A percentile compares a stretch with the other conserved stretches of the same genome.
phyloP scores from a whole-genome alignment of 208 protist genomes.

The Leptomonas pyrrhocoris region DNA sequence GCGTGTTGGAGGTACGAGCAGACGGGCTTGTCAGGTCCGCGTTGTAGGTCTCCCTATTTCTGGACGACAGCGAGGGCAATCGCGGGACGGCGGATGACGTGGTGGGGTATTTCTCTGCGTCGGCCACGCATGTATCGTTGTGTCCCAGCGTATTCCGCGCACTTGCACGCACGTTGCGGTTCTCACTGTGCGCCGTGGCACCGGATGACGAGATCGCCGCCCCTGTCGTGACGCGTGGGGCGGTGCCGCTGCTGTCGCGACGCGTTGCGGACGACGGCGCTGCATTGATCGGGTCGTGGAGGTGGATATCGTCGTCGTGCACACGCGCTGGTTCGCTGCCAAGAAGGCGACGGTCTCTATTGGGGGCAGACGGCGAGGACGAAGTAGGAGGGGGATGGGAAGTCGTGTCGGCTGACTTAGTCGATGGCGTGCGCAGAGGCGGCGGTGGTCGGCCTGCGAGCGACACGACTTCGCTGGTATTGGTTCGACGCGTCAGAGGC shows the following conservation, averaged over 20 bases:
- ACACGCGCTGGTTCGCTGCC: too few species aligned
- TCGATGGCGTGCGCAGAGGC: too few species aligned
- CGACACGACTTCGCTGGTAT: too few species aligned
- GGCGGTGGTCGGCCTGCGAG: too few species aligned
- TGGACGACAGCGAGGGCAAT: conserved; percentile 2
- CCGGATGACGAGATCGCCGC: neutral
- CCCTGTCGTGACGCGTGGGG: too few species aligned
- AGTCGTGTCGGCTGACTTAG: too few species aligned
- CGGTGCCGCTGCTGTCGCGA: neutral
- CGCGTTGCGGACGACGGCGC: neutral
- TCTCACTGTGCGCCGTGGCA: neutral
- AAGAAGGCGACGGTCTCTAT: too few species aligned
- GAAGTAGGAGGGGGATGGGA: too few species aligned
- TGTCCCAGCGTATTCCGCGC: neutral
- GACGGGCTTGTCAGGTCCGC: neutral
- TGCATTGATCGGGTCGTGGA: too few species aligned
- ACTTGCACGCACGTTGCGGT: neutral
- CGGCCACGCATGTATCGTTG: neutral
- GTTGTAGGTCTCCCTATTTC: neutral
- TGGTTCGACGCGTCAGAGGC: too few species aligned
- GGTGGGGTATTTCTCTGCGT: conserved; percentile 1
- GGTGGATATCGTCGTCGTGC: too few species aligned
- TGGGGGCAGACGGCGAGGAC: too few species aligned
- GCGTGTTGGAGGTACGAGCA: neutral
- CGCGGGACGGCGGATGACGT: neutral